Evolutionary conservation across 805 yeast species (phyloP).

Genomic region (Candida taoyuanica): DNA sequence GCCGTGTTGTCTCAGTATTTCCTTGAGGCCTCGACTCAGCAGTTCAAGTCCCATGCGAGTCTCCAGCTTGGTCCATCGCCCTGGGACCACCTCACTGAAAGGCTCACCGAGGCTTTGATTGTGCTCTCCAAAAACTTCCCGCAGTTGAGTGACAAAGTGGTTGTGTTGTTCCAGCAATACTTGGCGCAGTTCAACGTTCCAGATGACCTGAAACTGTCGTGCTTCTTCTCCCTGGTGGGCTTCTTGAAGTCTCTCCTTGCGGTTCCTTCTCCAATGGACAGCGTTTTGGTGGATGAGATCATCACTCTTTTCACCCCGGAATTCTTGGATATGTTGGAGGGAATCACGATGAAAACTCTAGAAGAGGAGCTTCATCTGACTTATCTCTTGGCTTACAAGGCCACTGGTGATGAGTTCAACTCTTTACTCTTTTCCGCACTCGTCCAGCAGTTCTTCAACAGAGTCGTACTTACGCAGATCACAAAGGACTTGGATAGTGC

Average conservation of each 20-base stretch:
- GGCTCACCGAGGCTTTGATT: conserved; percentile 31
- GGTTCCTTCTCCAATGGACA: conserved; percentile 17
- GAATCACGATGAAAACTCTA: conserved; percentile 32
- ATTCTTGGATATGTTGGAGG: conserved; percentile 20
- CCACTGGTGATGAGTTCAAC: conserved; percentile 32
- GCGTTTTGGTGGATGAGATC: conserved; percentile 24
- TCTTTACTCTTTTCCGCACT: conserved; percentile 30
- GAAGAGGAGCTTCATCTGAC: conserved; percentile 24
- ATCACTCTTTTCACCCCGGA: conserved; percentile 18
- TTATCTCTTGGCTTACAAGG: conserved; percentile 33
- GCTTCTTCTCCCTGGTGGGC: conserved; percentile 34
- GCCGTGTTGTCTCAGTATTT: conserved; percentile 43
- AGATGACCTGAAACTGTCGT: conserved; percentile 13
- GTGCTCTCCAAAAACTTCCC: conserved; percentile 27
- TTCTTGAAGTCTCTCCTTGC: conserved; percentile 31
- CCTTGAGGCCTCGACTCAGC: conserved; percentile 46
- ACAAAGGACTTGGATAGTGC: background rate
- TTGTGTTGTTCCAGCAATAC: conserved; percentile 24
- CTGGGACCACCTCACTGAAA: conserved; percentile 35
- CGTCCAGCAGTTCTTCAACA: conserved; percentile 21
- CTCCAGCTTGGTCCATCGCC: conserved; percentile 35
- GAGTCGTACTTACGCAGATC: conserved; percentile 11
- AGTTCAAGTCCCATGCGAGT: conserved; percentile 36
- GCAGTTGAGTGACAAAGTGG: conserved; percentile 19
- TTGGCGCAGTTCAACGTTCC: conserved; percentile 19